Evolutionary conservation across 139 green algal genomes (phyloP).

Genomic region (Eudorina sp.): DNA sequence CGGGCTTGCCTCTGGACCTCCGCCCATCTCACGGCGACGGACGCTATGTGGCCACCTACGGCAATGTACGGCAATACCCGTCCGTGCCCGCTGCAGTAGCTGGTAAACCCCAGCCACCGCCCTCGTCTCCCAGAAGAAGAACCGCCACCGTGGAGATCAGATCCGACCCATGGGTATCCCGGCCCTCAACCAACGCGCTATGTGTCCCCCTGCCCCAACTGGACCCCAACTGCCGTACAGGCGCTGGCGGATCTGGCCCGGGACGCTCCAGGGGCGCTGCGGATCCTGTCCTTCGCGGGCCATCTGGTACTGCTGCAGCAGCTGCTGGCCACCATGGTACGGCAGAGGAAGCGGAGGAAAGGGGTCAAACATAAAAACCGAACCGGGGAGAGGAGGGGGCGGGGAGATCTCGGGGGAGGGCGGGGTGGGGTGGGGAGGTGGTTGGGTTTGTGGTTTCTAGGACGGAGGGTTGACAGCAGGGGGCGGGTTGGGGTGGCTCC

Average conservation of each 20-base stretch:
- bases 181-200: too few relatives aligned
- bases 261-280: background rate
- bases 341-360: background rate
- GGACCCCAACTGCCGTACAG: too few relatives aligned
- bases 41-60: too few relatives aligned
- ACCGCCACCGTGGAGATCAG: background rate
- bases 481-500: too few relatives aligned
- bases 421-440: too few relatives aligned
- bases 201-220: background rate
- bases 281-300: background rate
- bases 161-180: background rate
- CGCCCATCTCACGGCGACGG: too few relatives aligned
- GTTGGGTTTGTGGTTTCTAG: background rate
- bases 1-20: too few relatives aligned
- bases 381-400: background rate
- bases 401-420: background rate
- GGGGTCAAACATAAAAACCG: background rate
- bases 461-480: too few relatives aligned
- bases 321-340: constrained; percentile 16
- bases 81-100: too few relatives aligned
- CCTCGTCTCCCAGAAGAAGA: background rate
- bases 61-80: too few relatives aligned
- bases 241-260: background rate
- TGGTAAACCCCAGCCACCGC: too few relatives aligned
- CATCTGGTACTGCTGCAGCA: constrained; percentile 38